A percentile compares a stretch with the other conserved stretches of the same genome.
These are phyloP conservation scores for Rubia occidens DNA, from an alignment of 305 asterid genomes.

Conservation along the genomic window DNA sequence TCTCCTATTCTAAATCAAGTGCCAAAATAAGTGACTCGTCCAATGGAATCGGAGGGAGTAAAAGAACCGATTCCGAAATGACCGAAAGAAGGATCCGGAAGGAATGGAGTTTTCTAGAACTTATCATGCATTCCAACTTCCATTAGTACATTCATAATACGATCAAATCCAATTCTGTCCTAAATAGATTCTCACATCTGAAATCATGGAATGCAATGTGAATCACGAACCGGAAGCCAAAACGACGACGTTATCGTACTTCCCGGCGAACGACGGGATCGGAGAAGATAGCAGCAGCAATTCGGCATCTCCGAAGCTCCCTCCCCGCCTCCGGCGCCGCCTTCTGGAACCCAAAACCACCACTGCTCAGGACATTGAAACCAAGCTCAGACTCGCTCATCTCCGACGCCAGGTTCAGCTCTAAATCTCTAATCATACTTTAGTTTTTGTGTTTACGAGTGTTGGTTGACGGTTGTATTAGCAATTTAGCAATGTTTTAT, in stretches of 20 bases:
- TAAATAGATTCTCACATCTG: not conserved
- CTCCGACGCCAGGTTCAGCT: slow-evolving; percentile 9
- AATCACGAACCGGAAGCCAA: not conserved
- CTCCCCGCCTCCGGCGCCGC: slow-evolving; percentile 11
- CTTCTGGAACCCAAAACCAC: slow-evolving; percentile 11
- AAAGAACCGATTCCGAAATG: not conserved
- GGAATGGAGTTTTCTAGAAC: slow-evolving; percentile 3
- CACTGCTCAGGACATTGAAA: slow-evolving; percentile 6
- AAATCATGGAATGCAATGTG: slow-evolving; percentile 2
- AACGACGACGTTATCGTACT: not conserved
- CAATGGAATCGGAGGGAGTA: not conserved
- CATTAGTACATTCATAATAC: not conserved
- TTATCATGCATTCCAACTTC: not conserved
- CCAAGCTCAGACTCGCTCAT: slow-evolving; percentile 8
- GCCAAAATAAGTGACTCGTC: not conserved
- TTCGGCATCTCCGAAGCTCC: slow-evolving; percentile 5
- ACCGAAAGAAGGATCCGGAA: not conserved
- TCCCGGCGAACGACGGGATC: slow-evolving; percentile 1
- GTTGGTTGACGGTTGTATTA: not conserved
- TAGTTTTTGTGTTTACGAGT: not conserved
- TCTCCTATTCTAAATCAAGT: too few species aligned
- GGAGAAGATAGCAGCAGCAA: not conserved
- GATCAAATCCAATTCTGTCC: not conserved
- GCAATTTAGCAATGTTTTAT: not conserved
- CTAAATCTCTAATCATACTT: not conserved